Percentiles rank a stretch among this genome's conserved stretches.
Conservation (phyloP, 257 asterid species). For the Solanum pinnatisectum region DNA sequence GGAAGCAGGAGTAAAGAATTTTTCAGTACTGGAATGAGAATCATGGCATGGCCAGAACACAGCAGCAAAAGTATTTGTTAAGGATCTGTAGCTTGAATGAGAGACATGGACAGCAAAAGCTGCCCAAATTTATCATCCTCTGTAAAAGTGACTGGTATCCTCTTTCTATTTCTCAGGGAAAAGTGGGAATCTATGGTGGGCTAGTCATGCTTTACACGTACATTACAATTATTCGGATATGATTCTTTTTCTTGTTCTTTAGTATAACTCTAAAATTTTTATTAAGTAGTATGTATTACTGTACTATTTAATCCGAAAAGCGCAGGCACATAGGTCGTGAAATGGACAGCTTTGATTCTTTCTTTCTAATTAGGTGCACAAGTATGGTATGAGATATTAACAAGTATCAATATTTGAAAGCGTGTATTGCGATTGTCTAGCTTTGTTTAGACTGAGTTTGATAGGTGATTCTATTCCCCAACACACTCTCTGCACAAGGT, state of each 20-base stretch:
- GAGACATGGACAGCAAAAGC: background rate
- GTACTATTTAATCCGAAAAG: background rate
- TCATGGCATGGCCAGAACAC: background rate
- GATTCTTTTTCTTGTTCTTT: background rate
- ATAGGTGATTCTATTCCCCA: background rate
- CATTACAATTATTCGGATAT: background rate
- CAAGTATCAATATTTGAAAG: background rate
- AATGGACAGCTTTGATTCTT: background rate
- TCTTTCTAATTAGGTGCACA: background rate
- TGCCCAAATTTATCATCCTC: background rate
- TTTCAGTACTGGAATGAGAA: background rate
- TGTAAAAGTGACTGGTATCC: background rate
- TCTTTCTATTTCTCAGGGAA: background rate
- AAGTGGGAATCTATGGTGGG: background rate
- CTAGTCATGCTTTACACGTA: background rate
- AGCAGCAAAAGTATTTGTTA: background rate
- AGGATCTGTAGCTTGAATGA: background rate
- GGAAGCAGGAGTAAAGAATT: slow-evolving; percentile 15
- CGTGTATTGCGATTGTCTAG: background rate
- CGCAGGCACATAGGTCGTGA: background rate
- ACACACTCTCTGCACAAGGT: background rate
- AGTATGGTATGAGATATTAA: background rate
- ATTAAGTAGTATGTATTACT: background rate
- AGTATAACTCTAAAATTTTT: background rate
- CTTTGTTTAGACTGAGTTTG: background rate